Conservation (phyloP, 1,284 basidiomycete species). For the Irpex sp. region DNA sequence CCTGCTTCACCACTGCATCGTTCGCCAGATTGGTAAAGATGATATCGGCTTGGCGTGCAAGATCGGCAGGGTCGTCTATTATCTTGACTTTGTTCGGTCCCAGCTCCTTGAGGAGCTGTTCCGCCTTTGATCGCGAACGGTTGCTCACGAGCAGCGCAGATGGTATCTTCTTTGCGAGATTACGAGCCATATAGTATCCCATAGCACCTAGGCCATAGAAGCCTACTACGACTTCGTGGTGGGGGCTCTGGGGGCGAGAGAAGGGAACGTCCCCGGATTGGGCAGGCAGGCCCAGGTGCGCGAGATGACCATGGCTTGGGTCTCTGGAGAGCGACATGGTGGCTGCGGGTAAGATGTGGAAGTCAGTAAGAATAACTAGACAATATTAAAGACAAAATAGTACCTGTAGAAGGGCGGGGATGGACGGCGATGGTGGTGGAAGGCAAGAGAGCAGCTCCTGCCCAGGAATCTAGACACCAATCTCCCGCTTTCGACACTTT, state of each 20-base stretch:
- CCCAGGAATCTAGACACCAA: slow-evolving; percentile 3
- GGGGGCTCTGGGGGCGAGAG: slow-evolving; percentile 52
- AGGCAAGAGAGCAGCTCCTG: not conserved
- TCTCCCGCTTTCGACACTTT: slow-evolving; percentile 8
- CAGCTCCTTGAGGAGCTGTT: slow-evolving; percentile 50
- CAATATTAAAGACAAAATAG: not conserved
- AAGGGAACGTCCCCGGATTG: slow-evolving; percentile 37
- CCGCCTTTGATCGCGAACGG: slow-evolving; percentile 52
- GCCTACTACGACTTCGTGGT: slow-evolving; percentile 40
- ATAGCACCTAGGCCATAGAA: slow-evolving; percentile 67
- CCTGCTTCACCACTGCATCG: slow-evolving; percentile 68
- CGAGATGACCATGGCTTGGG: slow-evolving; percentile 4
- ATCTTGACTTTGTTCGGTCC: slow-evolving; percentile 47
- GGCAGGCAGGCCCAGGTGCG: not conserved
- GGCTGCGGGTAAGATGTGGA: not conserved
- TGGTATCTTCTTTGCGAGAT: slow-evolving; percentile 53
- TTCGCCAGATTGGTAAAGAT: slow-evolving; percentile 73
- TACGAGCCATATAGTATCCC: slow-evolving; percentile 70
- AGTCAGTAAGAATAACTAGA: not conserved
- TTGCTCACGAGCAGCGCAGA: slow-evolving; percentile 54
- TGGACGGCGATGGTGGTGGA: slow-evolving; percentile 2
- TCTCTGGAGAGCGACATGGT: not conserved
- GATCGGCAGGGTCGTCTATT: slow-evolving; percentile 48
- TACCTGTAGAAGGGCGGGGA: not conserved
- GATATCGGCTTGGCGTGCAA: slow-evolving; percentile 70